Conservation (phyloP, 345 rosid species). For the Murraya koenigii region DNA sequence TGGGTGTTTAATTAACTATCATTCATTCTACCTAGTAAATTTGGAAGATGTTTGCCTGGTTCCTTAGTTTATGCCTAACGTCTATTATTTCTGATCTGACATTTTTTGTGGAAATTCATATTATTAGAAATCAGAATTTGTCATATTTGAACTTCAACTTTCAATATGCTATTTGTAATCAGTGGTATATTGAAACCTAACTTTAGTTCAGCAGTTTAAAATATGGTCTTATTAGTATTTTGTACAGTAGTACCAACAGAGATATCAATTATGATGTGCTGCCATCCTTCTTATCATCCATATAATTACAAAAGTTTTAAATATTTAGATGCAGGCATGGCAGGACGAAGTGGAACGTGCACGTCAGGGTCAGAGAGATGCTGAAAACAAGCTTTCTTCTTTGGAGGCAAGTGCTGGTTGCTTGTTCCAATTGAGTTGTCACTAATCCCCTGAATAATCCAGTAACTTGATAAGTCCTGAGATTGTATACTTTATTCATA, state of each 20-base stretch:
- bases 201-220: conserved; percentile 5
- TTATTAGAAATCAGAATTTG: background rate
- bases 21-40: background rate
- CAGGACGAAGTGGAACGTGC: conserved; percentile 97
- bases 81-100: background rate
- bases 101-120: background rate
- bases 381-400: conserved; percentile 88
- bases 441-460: background rate
- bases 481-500: conserved; percentile 1
- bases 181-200: conserved; percentile 10
- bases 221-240: conserved; percentile 2
- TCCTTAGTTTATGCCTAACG: background rate
- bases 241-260: background rate
- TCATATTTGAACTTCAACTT: background rate
- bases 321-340: conserved; percentile 81
- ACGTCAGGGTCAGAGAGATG: conserved; percentile 90
- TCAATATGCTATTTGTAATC: background rate
- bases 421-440: conserved; percentile 3
- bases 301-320: conserved; percentile 11
- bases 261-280: background rate
- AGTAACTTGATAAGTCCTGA: background rate
- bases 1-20: background rate
- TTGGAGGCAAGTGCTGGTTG: conserved; percentile 61
- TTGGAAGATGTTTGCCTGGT: background rate
- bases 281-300: background rate